Conservation (phyloP, 2,329 filamentous ascomycete genomes). For the Exophiala sp. region DNA sequence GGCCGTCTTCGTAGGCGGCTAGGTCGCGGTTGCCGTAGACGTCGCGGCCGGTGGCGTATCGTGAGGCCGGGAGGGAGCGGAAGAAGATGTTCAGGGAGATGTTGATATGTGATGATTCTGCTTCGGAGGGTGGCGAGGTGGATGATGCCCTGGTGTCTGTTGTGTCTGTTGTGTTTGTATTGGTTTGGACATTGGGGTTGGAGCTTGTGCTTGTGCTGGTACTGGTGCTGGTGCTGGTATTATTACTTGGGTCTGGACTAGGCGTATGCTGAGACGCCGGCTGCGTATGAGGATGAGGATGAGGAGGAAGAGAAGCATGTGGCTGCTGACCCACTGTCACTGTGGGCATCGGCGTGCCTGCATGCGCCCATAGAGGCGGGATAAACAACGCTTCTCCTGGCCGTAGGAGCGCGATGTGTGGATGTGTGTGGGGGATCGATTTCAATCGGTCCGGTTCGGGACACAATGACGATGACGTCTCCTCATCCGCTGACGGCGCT, state of each 20-base stretch:
- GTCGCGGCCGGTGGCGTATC: slow-evolving; percentile 69
- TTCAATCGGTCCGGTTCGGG: slow-evolving; percentile 35
- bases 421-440: slow-evolving; percentile 60
- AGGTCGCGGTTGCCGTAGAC: slow-evolving; percentile 86
- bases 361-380: slow-evolving; percentile 78
- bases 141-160: neutral
- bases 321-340: neutral
- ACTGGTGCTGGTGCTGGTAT: neutral
- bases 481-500: slow-evolving; percentile 30
- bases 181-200: slow-evolving; percentile 21
- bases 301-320: neutral
- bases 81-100: slow-evolving; percentile 91
- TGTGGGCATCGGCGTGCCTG: slow-evolving; percentile 53
- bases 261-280: neutral
- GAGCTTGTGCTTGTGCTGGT: neutral
- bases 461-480: no score
- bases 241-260: neutral
- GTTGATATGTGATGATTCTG: slow-evolving; percentile 43
- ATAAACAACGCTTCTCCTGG: slow-evolving; percentile 75
- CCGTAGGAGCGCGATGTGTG: slow-evolving; percentile 59
- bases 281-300: no score
- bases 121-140: neutral
- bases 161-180: slow-evolving; percentile 1
- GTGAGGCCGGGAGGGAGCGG: slow-evolving; percentile 55
- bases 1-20: slow-evolving; percentile 74